Conservation (phyloP, 2,329 filamentous ascomycete species). For the Hortaea werneckii region DNA sequence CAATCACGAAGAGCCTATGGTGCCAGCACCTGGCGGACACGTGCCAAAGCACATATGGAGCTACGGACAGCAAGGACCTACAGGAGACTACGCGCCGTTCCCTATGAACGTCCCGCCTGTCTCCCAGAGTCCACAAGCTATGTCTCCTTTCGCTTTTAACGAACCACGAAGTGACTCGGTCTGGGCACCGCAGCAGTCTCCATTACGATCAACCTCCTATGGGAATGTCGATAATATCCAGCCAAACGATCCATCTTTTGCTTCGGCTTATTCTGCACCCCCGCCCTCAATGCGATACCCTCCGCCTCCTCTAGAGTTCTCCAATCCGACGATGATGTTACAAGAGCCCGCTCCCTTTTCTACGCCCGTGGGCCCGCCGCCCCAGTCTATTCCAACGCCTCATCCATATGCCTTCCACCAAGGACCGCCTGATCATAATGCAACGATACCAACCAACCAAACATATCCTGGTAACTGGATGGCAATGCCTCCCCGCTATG, state of each 20-base stretch:
- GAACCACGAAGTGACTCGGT: not conserved
- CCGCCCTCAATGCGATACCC: not conserved
- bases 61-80: not conserved
- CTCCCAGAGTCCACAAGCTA: not conserved
- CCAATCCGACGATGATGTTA: not conserved
- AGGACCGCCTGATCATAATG: not conserved
- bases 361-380: not conserved
- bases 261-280: not conserved
- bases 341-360: conserved; percentile 2
- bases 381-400: not conserved
- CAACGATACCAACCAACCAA: not conserved
- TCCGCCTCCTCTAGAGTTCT: conserved; percentile 1
- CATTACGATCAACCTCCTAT: conserved; percentile 11
- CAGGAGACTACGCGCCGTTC: conserved; percentile 9
- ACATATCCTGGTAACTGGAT: conserved; percentile 1
- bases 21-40: too few relatives aligned
- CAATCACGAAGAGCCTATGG: too few relatives aligned
- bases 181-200: conserved; percentile 2
- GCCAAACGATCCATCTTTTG: not conserved
- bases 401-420: conserved; percentile 1
- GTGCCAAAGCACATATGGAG: not conserved
- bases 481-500: not conserved
- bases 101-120: not conserved
- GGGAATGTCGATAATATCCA: conserved; percentile 6
- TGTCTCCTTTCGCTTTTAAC: not conserved